Conservation (phyloP, 176 grass and related monocot species). For the Cenchrus fungigraminus region DNA sequence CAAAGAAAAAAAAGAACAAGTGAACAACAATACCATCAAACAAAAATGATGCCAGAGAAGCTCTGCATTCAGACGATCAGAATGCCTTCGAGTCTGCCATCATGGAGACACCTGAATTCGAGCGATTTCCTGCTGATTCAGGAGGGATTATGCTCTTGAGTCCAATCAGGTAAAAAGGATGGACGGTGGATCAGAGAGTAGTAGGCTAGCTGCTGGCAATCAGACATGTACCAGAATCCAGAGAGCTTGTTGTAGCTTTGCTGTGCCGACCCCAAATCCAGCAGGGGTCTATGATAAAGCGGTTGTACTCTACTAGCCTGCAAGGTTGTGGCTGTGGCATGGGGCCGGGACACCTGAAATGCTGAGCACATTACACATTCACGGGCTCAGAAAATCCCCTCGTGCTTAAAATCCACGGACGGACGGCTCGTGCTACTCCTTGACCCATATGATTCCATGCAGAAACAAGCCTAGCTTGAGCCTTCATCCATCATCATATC, state of each 20-base stretch:
- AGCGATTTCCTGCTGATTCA: background rate
- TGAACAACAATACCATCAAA: too few relatives aligned
- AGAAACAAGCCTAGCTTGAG: too few relatives aligned
- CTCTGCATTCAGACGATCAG: too few relatives aligned
- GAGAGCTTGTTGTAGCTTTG: background rate
- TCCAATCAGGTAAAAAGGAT: background rate
- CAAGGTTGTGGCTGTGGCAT: background rate
- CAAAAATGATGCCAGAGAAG: too few relatives aligned
- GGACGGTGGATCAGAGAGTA: background rate
- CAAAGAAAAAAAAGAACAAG: too few relatives aligned
- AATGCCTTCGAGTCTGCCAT: too few relatives aligned
- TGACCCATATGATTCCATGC: too few relatives aligned
- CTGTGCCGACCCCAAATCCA: background rate
- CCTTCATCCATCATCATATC: too few relatives aligned
- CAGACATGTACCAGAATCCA: background rate
- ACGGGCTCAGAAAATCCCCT: background rate
- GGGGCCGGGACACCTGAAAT: conserved; percentile 9
- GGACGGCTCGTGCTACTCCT: too few relatives aligned
- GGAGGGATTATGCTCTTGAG: too few relatives aligned
- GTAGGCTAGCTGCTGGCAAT: background rate
- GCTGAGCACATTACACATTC: background rate
- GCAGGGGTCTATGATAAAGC: background rate
- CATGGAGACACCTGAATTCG: too few relatives aligned
- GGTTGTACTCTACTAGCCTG: background rate
- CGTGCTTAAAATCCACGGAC: background rate